Conservation (phyloP, 805 yeast species). For the Candida insectorum region DNA sequence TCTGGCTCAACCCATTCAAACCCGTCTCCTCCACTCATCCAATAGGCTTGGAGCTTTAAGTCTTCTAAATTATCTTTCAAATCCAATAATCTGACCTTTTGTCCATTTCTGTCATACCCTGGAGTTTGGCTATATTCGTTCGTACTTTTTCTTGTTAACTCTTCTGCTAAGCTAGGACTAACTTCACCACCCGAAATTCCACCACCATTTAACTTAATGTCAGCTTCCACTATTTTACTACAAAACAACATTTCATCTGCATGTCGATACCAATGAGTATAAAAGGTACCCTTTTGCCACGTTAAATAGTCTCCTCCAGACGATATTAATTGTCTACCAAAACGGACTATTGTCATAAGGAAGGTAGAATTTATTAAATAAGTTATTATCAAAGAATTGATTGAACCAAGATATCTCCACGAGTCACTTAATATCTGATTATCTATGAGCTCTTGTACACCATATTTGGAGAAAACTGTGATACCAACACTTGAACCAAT, state of each 20-base stretch:
- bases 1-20: constrained; percentile 90
- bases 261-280: constrained; percentile 60
- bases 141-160: constrained; percentile 31
- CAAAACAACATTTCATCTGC: constrained; percentile 69
- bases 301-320: constrained; percentile 52
- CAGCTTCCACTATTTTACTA: constrained; percentile 62
- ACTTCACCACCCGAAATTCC: constrained; percentile 36
- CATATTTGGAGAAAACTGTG: constrained; percentile 38
- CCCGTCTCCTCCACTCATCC: constrained; percentile 85
- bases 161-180: constrained; percentile 29
- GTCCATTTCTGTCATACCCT: constrained; percentile 34
- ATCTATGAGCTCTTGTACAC: constrained; percentile 36
- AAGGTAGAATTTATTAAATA: constrained; percentile 39
- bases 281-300: constrained; percentile 65
- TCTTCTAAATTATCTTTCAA: constrained; percentile 61
- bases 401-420: constrained; percentile 37
- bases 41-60: constrained; percentile 69
- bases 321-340: constrained; percentile 35
- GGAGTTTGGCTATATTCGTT: constrained; percentile 26
- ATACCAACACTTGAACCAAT: constrained; percentile 29
- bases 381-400: constrained; percentile 46
- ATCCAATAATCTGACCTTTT: constrained; percentile 36
- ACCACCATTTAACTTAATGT: constrained; percentile 52
- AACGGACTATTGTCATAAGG: constrained; percentile 36
- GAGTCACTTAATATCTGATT: constrained; percentile 35